Conservation (phyloP, 768 basidiomycete genomes). For the Russula olivacea region DNA sequence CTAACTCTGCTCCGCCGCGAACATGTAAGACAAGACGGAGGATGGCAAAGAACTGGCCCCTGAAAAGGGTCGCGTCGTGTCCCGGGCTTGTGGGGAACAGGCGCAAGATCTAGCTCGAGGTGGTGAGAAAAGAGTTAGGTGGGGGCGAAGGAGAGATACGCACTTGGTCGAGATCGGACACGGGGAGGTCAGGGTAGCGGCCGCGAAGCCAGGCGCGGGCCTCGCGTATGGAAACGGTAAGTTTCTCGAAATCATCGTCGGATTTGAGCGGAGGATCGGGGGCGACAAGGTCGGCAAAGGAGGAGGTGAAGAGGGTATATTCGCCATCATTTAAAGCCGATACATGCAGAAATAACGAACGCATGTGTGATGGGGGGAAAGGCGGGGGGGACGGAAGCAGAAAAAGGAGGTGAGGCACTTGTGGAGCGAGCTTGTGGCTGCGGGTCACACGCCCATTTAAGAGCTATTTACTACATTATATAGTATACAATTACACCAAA, state of each 20-base stretch:
- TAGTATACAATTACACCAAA: too few relatives aligned
- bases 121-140: background rate
- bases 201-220: constrained; percentile 72
- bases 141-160: constrained; percentile 26
- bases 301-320: constrained; percentile 59
- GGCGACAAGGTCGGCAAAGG: constrained; percentile 40
- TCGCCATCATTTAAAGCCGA: constrained; percentile 73
- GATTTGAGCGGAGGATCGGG: constrained; percentile 26
- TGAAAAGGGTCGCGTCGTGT: constrained; percentile 48
- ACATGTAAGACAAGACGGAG: constrained; percentile 62
- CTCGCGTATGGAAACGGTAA: constrained; percentile 55
- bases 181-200: constrained; percentile 51
- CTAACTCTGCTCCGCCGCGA: constrained; percentile 52
- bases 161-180: constrained; percentile 54
- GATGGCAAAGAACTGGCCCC: constrained; percentile 73
- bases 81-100: constrained; percentile 54
- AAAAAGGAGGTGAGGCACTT: too few relatives aligned
- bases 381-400: background rate
- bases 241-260: constrained; percentile 50
- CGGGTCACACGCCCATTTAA: too few relatives aligned
- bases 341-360: constrained; percentile 60
- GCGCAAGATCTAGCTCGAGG: constrained; percentile 48
- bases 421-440: background rate
- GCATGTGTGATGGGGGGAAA: constrained; percentile 29
- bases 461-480: too few relatives aligned